Evolutionary conservation across 2,329 filamentous ascomycete genomes (phyloP).

Genomic region (Cercospora citrullina): DNA sequence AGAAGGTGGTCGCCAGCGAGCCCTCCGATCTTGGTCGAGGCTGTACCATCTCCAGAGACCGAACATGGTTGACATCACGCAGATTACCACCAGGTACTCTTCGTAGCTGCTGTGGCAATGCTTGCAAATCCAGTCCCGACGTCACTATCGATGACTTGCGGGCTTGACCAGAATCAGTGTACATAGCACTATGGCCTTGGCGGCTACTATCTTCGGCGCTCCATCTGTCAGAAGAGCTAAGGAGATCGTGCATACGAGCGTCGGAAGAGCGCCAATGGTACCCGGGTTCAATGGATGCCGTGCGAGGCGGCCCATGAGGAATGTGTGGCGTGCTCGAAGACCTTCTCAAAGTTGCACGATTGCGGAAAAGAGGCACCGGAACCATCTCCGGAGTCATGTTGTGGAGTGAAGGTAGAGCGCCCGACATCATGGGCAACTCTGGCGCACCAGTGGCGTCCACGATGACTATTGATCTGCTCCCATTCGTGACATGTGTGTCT

Average conservation of each 20-base stretch:
- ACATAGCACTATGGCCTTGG: slow-evolving; percentile 6
- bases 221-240: slow-evolving; percentile 29
- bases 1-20: slow-evolving; percentile 25
- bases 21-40: slow-evolving; percentile 47
- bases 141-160: slow-evolving; percentile 45
- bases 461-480: slow-evolving; percentile 90
- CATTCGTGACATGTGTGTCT: slow-evolving; percentile 64
- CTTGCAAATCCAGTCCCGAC: slow-evolving; percentile 40
- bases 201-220: slow-evolving; percentile 15
- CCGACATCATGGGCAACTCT: slow-evolving; percentile 27
- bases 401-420: slow-evolving; percentile 32
- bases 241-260: slow-evolving; percentile 32
- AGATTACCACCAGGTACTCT: slow-evolving; percentile 52
- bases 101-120: slow-evolving; percentile 43
- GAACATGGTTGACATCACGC: slow-evolving; percentile 48
- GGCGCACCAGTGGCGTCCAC: slow-evolving; percentile 68
- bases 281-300: slow-evolving; percentile 8
- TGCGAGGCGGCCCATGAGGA: slow-evolving; percentile 15
- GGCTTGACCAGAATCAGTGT: slow-evolving; percentile 10
- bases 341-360: slow-evolving; percentile 10
- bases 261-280: slow-evolving; percentile 22
- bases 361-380: slow-evolving; percentile 31
- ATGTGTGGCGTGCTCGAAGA: neutral
- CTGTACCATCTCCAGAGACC: slow-evolving; percentile 45
- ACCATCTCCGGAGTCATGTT: slow-evolving; percentile 32